Conservation (phyloP, 2,329 filamentous ascomycete genomes). For the Fonsecaea pedrosoi region DNA sequence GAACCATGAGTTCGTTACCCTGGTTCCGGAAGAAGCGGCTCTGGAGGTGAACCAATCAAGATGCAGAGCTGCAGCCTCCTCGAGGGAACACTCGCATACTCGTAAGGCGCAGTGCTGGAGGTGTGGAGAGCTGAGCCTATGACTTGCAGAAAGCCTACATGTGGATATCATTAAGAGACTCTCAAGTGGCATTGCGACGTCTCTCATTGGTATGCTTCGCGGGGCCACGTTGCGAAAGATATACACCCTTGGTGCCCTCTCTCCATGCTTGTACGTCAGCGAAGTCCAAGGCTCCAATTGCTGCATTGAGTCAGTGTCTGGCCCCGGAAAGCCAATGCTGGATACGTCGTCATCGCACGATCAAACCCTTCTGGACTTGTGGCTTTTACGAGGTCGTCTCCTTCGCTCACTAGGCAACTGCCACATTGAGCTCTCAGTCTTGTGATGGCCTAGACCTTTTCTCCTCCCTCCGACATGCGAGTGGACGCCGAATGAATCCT, state of each 20-base stretch:
- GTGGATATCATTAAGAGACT: background rate
- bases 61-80: background rate
- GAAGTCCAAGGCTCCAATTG: background rate
- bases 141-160: constrained; percentile 14
- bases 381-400: background rate
- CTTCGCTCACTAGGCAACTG: background rate
- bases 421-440: background rate
- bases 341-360: background rate
- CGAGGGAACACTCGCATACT: constrained; percentile 5
- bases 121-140: constrained; percentile 16
- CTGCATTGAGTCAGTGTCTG: background rate
- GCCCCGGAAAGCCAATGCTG: background rate
- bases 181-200: background rate
- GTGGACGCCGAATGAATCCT: background rate
- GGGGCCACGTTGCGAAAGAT: background rate
- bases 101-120: constrained; percentile 10
- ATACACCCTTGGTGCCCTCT: background rate
- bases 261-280: background rate
- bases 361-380: background rate
- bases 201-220: constrained; percentile 8
- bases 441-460: background rate
- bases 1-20: constrained; percentile 22
- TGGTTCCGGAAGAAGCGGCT: constrained; percentile 8
- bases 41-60: constrained; percentile 8
- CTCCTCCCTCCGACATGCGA: background rate